These are phyloP conservation scores for Fraxinus paxiana DNA, from an alignment of 305 asterid species.

Conservation along the genomic window DNA sequence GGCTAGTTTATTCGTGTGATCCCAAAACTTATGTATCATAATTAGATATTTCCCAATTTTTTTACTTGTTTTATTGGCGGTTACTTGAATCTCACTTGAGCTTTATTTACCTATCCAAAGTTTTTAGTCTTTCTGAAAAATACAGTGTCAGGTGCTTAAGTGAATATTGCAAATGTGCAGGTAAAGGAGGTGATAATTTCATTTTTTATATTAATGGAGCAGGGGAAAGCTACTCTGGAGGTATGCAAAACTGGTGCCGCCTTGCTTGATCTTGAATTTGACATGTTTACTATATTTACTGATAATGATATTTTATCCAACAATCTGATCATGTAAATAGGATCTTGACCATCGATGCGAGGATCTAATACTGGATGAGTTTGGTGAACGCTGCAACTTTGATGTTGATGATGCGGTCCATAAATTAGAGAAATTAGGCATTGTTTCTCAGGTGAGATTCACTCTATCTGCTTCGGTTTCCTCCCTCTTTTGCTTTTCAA, in stretches of 20 bases:
- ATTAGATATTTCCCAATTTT: background rate
- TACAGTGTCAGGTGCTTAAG: slow-evolving; percentile 15
- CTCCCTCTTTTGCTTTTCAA: slow-evolving; percentile 12
- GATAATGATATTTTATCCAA: slow-evolving; percentile 22
- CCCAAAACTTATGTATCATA: background rate
- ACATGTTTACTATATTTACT: background rate
- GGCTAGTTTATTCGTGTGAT: background rate
- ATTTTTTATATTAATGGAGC: slow-evolving; percentile 92
- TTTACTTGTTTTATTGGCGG: background rate
- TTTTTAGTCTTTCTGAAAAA: background rate
- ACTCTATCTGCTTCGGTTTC: slow-evolving; percentile 11
- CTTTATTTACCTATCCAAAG: background rate
- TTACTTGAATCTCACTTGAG: slow-evolving; percentile 4
- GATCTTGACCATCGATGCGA: slow-evolving; percentile 92
- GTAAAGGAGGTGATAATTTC: slow-evolving; percentile 96
- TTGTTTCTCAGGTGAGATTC: slow-evolving; percentile 75
- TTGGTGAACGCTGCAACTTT: slow-evolving; percentile 78
- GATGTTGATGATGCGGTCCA: slow-evolving; percentile 94
- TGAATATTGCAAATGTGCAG: slow-evolving; percentile 47
- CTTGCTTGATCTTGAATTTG: slow-evolving; percentile 18
- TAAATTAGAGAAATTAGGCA: slow-evolving; percentile 86
- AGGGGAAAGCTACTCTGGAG: slow-evolving; percentile 93
- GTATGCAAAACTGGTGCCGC: slow-evolving; percentile 32
- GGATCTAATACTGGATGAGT: slow-evolving; percentile 81
- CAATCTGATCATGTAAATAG: slow-evolving; percentile 39